These are phyloP conservation scores for Sordariomycetes sp. DNA, from an alignment of 2,329 filamentous ascomycete genomes.

Conservation along the genomic window DNA sequence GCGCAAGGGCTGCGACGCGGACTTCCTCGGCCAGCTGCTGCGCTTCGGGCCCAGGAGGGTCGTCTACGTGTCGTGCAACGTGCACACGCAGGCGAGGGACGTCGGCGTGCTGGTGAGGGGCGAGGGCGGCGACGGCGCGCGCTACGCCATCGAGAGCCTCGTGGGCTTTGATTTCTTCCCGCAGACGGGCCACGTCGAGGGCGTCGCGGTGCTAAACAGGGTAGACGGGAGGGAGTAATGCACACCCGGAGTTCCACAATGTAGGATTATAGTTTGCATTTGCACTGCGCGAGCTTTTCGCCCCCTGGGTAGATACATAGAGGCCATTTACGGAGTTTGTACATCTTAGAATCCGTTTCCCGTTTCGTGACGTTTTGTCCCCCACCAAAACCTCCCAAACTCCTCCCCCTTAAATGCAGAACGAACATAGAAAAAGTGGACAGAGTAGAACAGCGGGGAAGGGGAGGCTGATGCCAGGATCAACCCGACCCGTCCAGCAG, in stretches of 20 bases:
- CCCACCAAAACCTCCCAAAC: neutral
- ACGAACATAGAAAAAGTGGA: neutral
- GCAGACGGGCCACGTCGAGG: slow-evolving; percentile 65
- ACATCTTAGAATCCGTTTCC: neutral
- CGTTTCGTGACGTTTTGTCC: neutral
- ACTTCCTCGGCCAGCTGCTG: slow-evolving; percentile 74
- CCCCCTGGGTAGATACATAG: neutral
- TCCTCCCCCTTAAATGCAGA: neutral
- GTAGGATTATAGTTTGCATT: neutral
- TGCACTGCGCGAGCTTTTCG: neutral
- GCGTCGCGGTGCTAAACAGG: slow-evolving; percentile 53
- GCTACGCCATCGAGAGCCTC: slow-evolving; percentile 83
- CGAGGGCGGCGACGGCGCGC: slow-evolving; percentile 22
- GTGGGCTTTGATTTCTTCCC: slow-evolving; percentile 97
- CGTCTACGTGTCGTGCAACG: slow-evolving; percentile 94
- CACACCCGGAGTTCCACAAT: neutral
- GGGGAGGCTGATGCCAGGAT: neutral
- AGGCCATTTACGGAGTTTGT: neutral
- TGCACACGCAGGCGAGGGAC: slow-evolving; percentile 93
- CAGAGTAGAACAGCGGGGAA: neutral
- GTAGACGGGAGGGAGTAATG: slow-evolving; percentile 26
- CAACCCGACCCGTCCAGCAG: slow-evolving; percentile 27
- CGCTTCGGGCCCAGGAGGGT: slow-evolving; percentile 67
- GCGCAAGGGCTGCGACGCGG: slow-evolving; percentile 82
- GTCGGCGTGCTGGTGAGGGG: slow-evolving; percentile 80